phyloP scores from a whole-genome alignment of 148 eudicot species.

The Chenopodium album region DNA sequence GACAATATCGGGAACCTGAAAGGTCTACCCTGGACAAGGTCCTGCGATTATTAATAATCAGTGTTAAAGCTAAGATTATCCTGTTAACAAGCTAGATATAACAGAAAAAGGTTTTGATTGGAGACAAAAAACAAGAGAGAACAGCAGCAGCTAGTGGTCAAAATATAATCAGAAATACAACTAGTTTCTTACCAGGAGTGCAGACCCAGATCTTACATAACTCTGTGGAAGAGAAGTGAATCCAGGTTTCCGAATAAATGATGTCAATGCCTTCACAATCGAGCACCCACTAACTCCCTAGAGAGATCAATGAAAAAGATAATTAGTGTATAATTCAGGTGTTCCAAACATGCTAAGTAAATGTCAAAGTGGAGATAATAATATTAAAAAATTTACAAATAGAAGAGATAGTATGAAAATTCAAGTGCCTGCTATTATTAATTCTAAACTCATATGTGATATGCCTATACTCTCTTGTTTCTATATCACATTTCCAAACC shows the following conservation, averaged over 20 bases:
- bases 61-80: not conserved
- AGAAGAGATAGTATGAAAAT: not conserved
- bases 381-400: not conserved
- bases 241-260: conserved; percentile 57
- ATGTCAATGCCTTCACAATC: conserved; percentile 50
- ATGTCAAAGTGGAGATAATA: not conserved
- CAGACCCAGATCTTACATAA: conserved; percentile 69
- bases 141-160: not conserved
- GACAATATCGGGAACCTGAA: conserved; percentile 63
- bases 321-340: conserved; percentile 4
- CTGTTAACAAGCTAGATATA: not conserved
- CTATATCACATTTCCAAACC: not conserved
- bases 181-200: conserved; percentile 56
- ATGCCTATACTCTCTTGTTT: not conserved
- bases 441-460: not conserved
- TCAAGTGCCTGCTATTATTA: not conserved
- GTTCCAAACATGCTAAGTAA: not conserved
- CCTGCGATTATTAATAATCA: conserved; percentile 47
- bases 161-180: not conserved
- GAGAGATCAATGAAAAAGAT: not conserved
- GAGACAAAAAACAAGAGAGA: not conserved
- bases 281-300: conserved; percentile 76
- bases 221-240: conserved; percentile 62
- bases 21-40: conserved; percentile 69
- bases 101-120: not conserved